Base-by-base conservation (phyloP, 306 rosid species). In the Vigna reflexopilosa region DNA sequence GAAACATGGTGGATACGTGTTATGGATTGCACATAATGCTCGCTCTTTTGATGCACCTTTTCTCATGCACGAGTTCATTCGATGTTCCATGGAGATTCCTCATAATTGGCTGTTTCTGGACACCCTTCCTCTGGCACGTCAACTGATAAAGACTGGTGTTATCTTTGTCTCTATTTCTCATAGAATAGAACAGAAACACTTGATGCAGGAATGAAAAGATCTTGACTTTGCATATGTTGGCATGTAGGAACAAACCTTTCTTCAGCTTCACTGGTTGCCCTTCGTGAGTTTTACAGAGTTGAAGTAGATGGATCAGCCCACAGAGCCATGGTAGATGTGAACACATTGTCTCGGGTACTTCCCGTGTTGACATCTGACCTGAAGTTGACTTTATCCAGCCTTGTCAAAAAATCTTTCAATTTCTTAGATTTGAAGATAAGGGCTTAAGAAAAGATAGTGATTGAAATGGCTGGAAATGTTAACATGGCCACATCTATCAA, bases 241-340 rank as follows among this genome's bases (percentile, higher is more conserved):
- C 88, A 19, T 40, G 3, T 42, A 92, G 97, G 90, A 66, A 72
- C 74, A 44, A 78, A 85, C 6, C 67, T 61, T 32, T 61, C 67
- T 16, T 32, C 83, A 64, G 68, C 66, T 22, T 57, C 87, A 4
- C 83, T 89, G 78, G 72, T 80, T 79, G 82, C 88, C 79, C 88
- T 90, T 76, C 19, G 89, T 2, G 85, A 82, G 56, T 36, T 70
- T 77, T 87, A 77, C 75, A 2, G 30, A 51, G 79, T 93, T 59
- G 80, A 85, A 19, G 64, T 78, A 78, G 83, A 67, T 59, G 93
- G 92, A 69, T 24, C 83, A 54, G 93, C 93, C 63, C 96, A 93
- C 76, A 85, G 97, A 78, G 96, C 97, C 77, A 86, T 87, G 96
- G 64, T 87, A 15, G 96, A 93, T 16, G 97, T 87, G 76, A 59